Percentiles rank a stretch among this genome's conserved stretches.
These are phyloP conservation scores for Parastagonospora avenae DNA, from an alignment of 2,329 filamentous ascomycete species.

Conservation along the genomic window DNA sequence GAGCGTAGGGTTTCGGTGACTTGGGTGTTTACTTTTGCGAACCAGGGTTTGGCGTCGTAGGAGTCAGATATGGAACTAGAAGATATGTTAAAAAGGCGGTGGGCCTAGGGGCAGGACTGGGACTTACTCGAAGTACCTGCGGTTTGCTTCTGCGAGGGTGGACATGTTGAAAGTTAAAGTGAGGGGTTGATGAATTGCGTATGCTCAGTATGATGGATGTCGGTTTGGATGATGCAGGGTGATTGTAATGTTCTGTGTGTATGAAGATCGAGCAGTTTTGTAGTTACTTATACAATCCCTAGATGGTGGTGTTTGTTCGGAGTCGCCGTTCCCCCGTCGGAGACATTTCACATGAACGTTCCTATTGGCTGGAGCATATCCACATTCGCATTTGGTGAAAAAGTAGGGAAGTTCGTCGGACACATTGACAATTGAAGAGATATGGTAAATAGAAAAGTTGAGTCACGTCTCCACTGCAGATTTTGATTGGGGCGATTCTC, in stretches of 20 bases:
- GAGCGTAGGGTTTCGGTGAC: constrained; percentile 61
- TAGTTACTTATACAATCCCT: background rate
- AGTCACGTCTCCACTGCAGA: too few relatives aligned
- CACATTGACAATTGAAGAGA: background rate
- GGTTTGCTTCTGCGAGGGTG: constrained; percentile 41
- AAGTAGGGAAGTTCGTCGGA: background rate
- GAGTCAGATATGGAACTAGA: constrained; percentile 57
- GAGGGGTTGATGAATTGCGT: background rate
- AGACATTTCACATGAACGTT: background rate
- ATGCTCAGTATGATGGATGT: background rate
- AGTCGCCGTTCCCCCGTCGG: constrained; percentile 18
- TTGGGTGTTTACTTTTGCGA: constrained; percentile 58
- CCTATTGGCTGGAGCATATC: background rate
- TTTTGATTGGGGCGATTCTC: too few relatives aligned
- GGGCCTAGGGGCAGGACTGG: background rate
- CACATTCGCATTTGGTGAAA: background rate
- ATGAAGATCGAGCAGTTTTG: background rate
- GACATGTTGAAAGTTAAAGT: constrained; percentile 21
- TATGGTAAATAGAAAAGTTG: too few relatives aligned
- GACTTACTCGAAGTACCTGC: constrained; percentile 43
- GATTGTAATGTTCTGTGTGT: background rate
- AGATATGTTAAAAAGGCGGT: background rate
- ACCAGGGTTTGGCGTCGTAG: constrained; percentile 61
- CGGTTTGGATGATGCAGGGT: background rate
- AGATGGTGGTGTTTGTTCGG: constrained; percentile 2